phyloP scores from a whole-genome alignment of 2,329 filamentous ascomycete genomes.

The Diaporthe caulivora region DNA sequence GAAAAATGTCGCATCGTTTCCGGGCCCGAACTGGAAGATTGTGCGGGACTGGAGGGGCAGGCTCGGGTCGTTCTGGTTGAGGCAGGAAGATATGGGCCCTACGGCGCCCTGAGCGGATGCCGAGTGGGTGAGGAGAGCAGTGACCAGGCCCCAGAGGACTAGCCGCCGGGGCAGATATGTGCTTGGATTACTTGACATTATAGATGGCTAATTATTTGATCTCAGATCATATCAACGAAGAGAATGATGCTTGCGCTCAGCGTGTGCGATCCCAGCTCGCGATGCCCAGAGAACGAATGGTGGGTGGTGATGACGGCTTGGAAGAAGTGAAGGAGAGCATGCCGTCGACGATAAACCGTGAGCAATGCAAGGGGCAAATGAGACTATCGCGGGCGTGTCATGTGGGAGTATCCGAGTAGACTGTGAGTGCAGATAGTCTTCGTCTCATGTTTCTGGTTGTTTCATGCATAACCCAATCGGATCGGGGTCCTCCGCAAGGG shows the following conservation, averaged over 20 bases:
- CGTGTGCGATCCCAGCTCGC: background rate
- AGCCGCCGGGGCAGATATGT: background rate
- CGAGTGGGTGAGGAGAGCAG: background rate
- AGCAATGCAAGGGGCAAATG: background rate
- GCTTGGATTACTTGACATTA: conserved; percentile 6
- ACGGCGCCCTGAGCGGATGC: background rate
- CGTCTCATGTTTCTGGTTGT: conserved; percentile 15
- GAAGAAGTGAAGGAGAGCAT: background rate
- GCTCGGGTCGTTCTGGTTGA: conserved; percentile 28
- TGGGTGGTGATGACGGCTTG: background rate
- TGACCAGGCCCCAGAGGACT: background rate
- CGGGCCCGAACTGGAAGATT: conserved; percentile 19
- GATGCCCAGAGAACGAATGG: background rate
- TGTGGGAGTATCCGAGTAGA: conserved; percentile 13
- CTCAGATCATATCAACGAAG: background rate
- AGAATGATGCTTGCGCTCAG: background rate
- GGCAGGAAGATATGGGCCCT: conserved; percentile 12
- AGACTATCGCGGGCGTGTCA: conserved; percentile 23
- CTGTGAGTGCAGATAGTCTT: conserved; percentile 14
- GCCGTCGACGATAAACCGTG: conserved; percentile 1
- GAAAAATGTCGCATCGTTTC: conserved; percentile 43
- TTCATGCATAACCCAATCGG: conserved; percentile 15
- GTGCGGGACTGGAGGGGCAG: conserved; percentile 24
- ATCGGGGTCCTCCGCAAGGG: conserved; percentile 13
- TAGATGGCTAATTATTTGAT: background rate